Evolutionary conservation across 75 land plant genomes (phyloP).

Genomic region (Gnetum montanum): DNA sequence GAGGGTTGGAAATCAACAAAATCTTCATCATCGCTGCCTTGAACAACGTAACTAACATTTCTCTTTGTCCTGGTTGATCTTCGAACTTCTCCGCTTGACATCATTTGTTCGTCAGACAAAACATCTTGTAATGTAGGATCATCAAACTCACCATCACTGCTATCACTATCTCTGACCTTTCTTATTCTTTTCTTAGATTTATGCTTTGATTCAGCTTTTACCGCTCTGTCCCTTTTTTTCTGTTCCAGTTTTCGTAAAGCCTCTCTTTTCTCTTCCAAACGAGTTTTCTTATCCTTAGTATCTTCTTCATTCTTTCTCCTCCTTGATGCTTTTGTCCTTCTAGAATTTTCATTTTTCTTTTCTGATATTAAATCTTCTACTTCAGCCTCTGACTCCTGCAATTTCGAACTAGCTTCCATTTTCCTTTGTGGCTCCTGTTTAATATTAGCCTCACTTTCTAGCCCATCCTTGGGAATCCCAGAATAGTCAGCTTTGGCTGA

Average conservation of each 20-base stretch:
- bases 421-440: no score
- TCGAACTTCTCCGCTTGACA: slow-evolving; percentile 7
- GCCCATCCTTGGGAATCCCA: no score
- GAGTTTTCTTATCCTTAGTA: not conserved
- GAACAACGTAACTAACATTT: slow-evolving; percentile 38
- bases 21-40: slow-evolving; percentile 47
- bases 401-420: no score
- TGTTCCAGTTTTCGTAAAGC: slow-evolving; percentile 9
- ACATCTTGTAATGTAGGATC: slow-evolving; percentile 11
- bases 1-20: slow-evolving; percentile 13
- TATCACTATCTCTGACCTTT: slow-evolving; percentile 22
- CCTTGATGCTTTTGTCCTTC: slow-evolving; percentile 6
- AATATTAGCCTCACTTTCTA: no score
- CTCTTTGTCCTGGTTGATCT: slow-evolving; percentile 41
- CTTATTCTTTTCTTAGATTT: slow-evolving; percentile 20
- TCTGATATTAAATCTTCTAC: no score
- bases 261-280: slow-evolving; percentile 11
- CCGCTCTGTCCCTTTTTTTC: slow-evolving; percentile 7
- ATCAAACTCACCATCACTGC: slow-evolving; percentile 26
- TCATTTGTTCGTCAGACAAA: slow-evolving; percentile 6
- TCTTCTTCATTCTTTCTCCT: slow-evolving; percentile 9
- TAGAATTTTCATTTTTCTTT: slow-evolving; percentile 10
- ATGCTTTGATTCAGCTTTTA: slow-evolving; percentile 16
- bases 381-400: no score
- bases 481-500: no score